Conservation (phyloP, 306 rosid genomes). For the Heteromeles arbutifolia region DNA sequence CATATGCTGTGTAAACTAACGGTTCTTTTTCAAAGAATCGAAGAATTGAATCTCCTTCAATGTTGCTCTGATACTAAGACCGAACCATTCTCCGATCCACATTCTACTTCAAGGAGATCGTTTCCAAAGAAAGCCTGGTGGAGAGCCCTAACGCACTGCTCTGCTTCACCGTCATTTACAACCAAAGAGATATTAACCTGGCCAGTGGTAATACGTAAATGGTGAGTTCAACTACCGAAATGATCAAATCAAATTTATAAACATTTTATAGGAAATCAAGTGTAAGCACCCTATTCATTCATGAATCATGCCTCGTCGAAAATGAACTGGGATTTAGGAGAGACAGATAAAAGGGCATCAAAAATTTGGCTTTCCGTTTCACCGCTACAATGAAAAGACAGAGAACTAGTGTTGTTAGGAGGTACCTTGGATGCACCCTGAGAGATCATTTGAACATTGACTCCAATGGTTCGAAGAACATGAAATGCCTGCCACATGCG, state of each 20-base stretch:
- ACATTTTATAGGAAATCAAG: background rate
- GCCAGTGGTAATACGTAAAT: slow-evolving; percentile 8
- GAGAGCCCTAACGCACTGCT: slow-evolving; percentile 76
- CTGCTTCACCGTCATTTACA: slow-evolving; percentile 79
- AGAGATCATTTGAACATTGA: slow-evolving; percentile 97
- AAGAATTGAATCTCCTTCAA: background rate
- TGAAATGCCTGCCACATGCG: slow-evolving; percentile 53
- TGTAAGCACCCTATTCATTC: background rate
- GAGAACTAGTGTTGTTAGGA: slow-evolving; percentile 2
- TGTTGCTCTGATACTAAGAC: slow-evolving; percentile 17
- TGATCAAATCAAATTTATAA: background rate
- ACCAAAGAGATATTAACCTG: slow-evolving; percentile 92
- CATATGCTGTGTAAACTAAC: background rate
- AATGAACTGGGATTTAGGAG: background rate
- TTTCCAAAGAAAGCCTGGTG: slow-evolving; percentile 70
- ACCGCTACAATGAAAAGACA: background rate
- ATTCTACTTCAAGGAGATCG: slow-evolving; percentile 25
- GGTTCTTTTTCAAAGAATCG: background rate
- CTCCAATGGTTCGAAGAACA: slow-evolving; percentile 71
- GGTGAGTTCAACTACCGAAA: slow-evolving; percentile 3
- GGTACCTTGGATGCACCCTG: slow-evolving; percentile 95
- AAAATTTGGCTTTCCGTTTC: background rate
- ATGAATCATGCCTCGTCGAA: background rate
- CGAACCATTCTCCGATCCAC: slow-evolving; percentile 39
- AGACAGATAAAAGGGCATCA: too few relatives aligned